Evolutionary conservation across 805 yeast genomes (phyloP).

Genomic region (Cyberlindnera mycetangii): DNA sequence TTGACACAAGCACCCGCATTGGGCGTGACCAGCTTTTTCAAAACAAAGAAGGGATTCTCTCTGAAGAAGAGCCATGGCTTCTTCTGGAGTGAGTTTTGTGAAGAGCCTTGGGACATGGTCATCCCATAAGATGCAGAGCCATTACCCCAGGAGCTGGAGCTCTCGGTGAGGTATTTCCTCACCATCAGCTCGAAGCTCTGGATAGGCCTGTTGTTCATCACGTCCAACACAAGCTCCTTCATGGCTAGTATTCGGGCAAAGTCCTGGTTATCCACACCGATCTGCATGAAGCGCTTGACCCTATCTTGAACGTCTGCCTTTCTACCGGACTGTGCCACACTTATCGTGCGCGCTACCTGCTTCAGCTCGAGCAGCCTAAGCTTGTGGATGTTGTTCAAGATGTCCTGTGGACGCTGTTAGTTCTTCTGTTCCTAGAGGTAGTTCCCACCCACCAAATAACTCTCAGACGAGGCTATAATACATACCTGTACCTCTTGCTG

Average conservation of each 20-base stretch:
- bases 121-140: not conserved
- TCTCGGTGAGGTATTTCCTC: slow-evolving; percentile 1
- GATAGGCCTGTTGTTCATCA: slow-evolving; percentile 31
- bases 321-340: slow-evolving; percentile 50
- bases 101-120: slow-evolving; percentile 1
- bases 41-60: slow-evolving; percentile 53
- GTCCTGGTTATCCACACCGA: slow-evolving; percentile 40
- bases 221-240: slow-evolving; percentile 41
- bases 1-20: slow-evolving; percentile 43
- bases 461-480: too few species aligned
- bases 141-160: not conserved
- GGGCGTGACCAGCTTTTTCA: slow-evolving; percentile 44
- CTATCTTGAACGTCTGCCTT: slow-evolving; percentile 61
- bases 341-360: slow-evolving; percentile 47
- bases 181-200: slow-evolving; percentile 37
- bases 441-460: too few species aligned
- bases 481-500: slow-evolving; percentile 1
- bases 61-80: slow-evolving; percentile 47
- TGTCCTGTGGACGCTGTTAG: not conserved
- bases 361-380: slow-evolving; percentile 50
- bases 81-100: slow-evolving; percentile 13
- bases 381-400: not conserved
- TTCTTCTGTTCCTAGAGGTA: not conserved
- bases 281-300: slow-evolving; percentile 42
- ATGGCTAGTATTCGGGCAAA: slow-evolving; percentile 43